phyloP scores from a whole-genome alignment of 2,329 filamentous ascomycete species.

The Sarocladium oryzae region DNA sequence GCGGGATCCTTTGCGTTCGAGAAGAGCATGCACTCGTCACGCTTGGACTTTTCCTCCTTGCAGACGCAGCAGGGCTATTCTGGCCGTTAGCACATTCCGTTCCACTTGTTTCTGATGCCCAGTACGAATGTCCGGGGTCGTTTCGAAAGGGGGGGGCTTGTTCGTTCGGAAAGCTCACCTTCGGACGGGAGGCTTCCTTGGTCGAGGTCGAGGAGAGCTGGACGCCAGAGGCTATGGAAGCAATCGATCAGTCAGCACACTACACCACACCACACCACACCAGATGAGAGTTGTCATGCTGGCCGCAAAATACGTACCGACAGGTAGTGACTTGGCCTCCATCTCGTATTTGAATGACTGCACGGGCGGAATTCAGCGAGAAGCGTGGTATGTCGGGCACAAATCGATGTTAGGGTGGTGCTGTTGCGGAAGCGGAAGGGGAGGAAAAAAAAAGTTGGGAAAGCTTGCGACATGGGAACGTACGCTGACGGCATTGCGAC shows the following conservation, averaged over 20 bases:
- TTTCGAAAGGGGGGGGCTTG: not conserved
- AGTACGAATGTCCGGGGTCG: not conserved
- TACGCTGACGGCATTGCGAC: slow-evolving; percentile 10
- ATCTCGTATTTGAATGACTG: not conserved
- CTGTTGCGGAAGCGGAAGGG: not conserved
- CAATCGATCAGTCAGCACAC: slow-evolving; percentile 8
- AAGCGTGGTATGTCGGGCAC: not conserved
- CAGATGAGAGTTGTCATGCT: not conserved
- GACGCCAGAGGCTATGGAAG: slow-evolving; percentile 11
- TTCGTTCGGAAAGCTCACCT: slow-evolving; percentile 7
- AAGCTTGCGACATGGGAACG: slow-evolving; percentile 10
- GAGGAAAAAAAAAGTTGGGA: not conserved
- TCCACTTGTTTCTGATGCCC: no score
- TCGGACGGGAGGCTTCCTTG: slow-evolving; percentile 11
- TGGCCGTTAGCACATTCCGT: not conserved
- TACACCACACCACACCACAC: not conserved
- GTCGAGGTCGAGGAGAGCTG: slow-evolving; percentile 10
- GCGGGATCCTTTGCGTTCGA: slow-evolving; percentile 77
- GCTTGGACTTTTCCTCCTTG: slow-evolving; percentile 84
- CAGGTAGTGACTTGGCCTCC: slow-evolving; percentile 6
- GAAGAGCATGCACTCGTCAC: slow-evolving; percentile 99
- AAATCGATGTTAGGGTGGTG: not conserved
- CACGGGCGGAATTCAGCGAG: not conserved
- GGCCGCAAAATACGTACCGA: not conserved
- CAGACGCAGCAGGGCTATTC: slow-evolving; percentile 91